phyloP scores from a whole-genome alignment of 225 moss, liverwort and hornwort species.

The Bryum argenteum region DNA sequence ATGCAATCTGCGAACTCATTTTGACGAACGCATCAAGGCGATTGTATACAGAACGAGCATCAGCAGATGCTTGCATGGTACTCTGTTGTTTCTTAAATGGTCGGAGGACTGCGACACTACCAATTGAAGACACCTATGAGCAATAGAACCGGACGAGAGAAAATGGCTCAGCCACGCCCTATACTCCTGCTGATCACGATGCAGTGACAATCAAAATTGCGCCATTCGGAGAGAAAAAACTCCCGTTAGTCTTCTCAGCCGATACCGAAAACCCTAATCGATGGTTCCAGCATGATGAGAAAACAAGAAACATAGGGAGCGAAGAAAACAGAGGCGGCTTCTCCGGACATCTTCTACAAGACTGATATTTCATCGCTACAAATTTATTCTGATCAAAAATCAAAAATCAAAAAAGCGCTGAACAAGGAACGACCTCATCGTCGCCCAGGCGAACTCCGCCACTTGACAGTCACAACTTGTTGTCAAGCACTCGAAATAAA shows the following conservation, averaged over 20 bases:
- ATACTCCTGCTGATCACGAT: conserved; percentile 3
- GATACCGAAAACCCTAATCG: conserved; percentile 35
- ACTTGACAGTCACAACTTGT: neutral
- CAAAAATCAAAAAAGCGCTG: conserved; percentile 14
- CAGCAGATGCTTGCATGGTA: neutral
- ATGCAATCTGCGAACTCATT: neutral
- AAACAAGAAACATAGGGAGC: neutral
- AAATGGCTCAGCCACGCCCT: neutral
- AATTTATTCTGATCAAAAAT: neutral
- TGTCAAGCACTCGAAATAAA: neutral
- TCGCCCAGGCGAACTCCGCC: neutral
- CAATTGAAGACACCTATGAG: neutral
- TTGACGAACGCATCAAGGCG: neutral
- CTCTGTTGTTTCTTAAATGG: neutral
- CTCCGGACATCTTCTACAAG: neutral
- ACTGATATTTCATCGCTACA: conserved; percentile 3
- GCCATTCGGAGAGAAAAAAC: neutral
- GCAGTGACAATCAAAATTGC: neutral
- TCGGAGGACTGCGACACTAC: neutral
- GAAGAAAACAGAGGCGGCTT: neutral
- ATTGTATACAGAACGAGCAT: no score
- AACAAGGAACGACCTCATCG: conserved; percentile 6
- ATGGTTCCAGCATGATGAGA: conserved; percentile 1
- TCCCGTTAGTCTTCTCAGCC: neutral
- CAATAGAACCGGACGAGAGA: conserved; percentile 1